phyloP scores from a whole-genome alignment of 2,329 filamentous ascomycete species.

The Myrmaecium sp. region DNA sequence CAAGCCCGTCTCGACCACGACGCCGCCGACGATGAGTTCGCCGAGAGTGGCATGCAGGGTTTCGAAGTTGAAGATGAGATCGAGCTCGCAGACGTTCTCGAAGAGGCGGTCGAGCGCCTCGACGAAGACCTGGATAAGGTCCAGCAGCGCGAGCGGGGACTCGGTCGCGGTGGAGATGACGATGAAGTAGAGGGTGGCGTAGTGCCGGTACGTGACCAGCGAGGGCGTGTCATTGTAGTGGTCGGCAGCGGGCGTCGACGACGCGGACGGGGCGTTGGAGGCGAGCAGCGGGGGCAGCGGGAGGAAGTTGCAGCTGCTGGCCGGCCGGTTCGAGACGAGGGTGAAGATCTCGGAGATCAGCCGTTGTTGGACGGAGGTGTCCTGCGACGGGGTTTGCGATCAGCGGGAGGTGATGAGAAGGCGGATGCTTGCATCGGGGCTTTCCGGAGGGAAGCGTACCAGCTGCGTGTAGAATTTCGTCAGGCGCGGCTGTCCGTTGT shows the following conservation, averaged over 20 bases:
- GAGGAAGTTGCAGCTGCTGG: slow-evolving; percentile 94
- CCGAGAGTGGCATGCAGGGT: slow-evolving; percentile 77
- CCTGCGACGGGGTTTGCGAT: slow-evolving; percentile 34
- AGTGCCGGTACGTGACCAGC: slow-evolving; percentile 93
- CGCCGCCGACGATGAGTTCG: slow-evolving; percentile 91
- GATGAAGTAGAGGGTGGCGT: slow-evolving; percentile 97
- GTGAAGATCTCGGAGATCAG: slow-evolving; percentile 95
- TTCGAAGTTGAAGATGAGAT: slow-evolving; percentile 98
- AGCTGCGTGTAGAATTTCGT: slow-evolving; percentile 99
- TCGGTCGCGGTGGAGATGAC: slow-evolving; percentile 93
- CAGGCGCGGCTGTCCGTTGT: slow-evolving; percentile 86
- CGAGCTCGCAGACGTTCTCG: slow-evolving; percentile 95
- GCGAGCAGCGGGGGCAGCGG: slow-evolving; percentile 52
- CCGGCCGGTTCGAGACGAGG: slow-evolving; percentile 77
- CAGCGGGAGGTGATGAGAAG: background rate
- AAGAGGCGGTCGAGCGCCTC: slow-evolving; percentile 89
- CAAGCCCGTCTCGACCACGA: slow-evolving; percentile 82
- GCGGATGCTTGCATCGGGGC: slow-evolving; percentile 1
- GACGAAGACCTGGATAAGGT: slow-evolving; percentile 96
- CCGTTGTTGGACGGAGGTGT: slow-evolving; percentile 91
- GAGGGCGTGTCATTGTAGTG: slow-evolving; percentile 79
- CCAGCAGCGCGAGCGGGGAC: slow-evolving; percentile 84
- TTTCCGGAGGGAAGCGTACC: slow-evolving; percentile 30
- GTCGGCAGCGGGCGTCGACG: slow-evolving; percentile 25
- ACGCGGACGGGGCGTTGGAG: slow-evolving; percentile 24